These are phyloP conservation scores for Posidonia oceanica DNA, from an alignment of 116 monocot species.

Conservation along the genomic window DNA sequence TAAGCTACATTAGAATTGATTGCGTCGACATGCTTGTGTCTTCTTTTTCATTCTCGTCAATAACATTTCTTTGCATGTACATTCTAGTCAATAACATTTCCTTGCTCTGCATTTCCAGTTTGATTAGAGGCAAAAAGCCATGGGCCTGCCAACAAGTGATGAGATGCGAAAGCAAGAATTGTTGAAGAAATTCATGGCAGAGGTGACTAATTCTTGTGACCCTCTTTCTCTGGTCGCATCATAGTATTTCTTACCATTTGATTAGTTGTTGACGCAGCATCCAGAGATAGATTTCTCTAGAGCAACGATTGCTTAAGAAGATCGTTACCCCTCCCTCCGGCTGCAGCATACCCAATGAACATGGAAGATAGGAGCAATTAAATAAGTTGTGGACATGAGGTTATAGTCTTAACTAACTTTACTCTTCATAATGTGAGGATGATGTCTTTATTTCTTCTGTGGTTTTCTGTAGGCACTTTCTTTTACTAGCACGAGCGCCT, in stretches of 20 bases:
- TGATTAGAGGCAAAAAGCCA: constrained; percentile 88
- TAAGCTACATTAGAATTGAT: no score
- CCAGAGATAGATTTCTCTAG: constrained; percentile 97
- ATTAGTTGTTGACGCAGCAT: constrained; percentile 46
- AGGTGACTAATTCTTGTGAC: constrained; percentile 27
- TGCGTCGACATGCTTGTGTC: no score
- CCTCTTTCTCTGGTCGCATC: no score
- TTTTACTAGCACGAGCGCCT: no score
- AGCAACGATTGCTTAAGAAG: constrained; percentile 40
- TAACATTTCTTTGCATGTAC: background rate
- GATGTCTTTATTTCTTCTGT: no score
- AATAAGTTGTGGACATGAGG: no score
- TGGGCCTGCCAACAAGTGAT: constrained; percentile 89
- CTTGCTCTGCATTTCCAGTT: constrained; percentile 28
- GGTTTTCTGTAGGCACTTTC: no score
- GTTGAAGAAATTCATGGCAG: constrained; percentile 94
- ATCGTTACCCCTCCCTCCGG: background rate
- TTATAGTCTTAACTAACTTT: no score
- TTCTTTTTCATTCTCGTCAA: background rate
- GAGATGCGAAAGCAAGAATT: constrained; percentile 93
- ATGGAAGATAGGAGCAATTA: no score
- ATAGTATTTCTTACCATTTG: background rate
- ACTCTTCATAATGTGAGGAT: no score
- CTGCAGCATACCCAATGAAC: no score
- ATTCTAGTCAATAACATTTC: no score